phyloP scores from a whole-genome alignment of 352 stramenopile genomes.

The Phytophthora pistaciae region DNA sequence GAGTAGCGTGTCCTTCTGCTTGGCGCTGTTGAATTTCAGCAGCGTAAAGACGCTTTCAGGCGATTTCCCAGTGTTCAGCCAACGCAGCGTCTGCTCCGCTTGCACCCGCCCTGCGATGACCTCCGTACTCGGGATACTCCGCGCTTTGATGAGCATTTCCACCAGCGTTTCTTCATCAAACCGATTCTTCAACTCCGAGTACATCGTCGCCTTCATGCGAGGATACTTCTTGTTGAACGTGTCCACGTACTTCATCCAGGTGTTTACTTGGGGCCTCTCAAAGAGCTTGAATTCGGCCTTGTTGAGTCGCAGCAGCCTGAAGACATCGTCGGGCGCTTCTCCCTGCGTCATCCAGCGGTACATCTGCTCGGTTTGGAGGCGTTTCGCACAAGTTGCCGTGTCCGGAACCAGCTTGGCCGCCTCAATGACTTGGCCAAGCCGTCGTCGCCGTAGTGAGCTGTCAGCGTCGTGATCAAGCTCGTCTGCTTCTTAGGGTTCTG shows the following conservation, averaged over 20 bases:
- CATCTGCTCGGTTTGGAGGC: not conserved
- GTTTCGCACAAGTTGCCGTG: not conserved
- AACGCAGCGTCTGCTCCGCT: not conserved
- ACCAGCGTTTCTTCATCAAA: not conserved
- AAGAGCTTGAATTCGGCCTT: not conserved
- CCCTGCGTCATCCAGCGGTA: not conserved
- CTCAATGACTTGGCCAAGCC: not conserved
- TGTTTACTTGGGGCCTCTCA: not conserved
- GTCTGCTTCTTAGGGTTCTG: constrained; percentile 12
- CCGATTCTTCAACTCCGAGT: not conserved
- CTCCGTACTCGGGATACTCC: not conserved
- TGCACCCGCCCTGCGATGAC: not conserved
- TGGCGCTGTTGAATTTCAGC: not conserved
- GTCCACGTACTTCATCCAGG: constrained; percentile 1
- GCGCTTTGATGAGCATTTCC: not conserved
- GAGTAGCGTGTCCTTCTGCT: not conserved
- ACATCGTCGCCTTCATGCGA: not conserved
- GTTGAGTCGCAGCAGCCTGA: not conserved
- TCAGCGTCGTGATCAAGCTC: not conserved
- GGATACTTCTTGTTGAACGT: not conserved
- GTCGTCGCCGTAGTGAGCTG: not conserved
- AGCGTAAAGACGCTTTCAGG: not conserved
- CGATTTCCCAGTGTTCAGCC: not conserved
- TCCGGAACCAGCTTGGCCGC: not conserved
- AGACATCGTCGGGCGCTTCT: not conserved